Conservation (phyloP, 192 early-diverging fungal genomes). For the Entomortierella chlamydospora region DNA sequence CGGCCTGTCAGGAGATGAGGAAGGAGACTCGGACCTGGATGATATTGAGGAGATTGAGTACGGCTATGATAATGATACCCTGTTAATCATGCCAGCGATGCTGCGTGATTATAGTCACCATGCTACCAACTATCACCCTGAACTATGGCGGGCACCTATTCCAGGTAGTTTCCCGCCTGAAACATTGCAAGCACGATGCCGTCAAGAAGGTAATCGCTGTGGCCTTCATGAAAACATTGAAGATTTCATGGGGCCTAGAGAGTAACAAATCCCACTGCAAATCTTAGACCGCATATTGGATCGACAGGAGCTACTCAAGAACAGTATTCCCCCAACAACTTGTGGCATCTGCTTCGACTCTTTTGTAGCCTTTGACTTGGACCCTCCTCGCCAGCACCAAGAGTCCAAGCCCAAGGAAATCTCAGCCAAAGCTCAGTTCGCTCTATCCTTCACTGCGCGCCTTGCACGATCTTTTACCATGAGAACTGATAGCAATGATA, state of each 20-base stretch:
- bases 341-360: slow-evolving; percentile 53
- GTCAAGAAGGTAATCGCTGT: slow-evolving; percentile 51
- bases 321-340: slow-evolving; percentile 39
- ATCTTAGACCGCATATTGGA: slow-evolving; percentile 41
- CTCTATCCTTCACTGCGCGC: slow-evolving; percentile 21
- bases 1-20: neutral
- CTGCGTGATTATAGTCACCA: slow-evolving; percentile 48
- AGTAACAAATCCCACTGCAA: no score
- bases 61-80: slow-evolving; percentile 36
- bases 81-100: slow-evolving; percentile 52
- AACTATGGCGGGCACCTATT: slow-evolving; percentile 38
- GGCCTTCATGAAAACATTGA: neutral
- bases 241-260: neutral
- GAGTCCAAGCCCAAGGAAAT: neutral
- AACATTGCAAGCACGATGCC: slow-evolving; percentile 18
- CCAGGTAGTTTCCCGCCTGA: slow-evolving; percentile 22
- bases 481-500: neutral
- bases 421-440: slow-evolving; percentile 23
- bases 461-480: slow-evolving; percentile 33
- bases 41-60: slow-evolving; percentile 46
- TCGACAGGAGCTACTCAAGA: slow-evolving; percentile 43
- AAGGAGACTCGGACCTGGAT: slow-evolving; percentile 19
- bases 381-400: slow-evolving; percentile 12
- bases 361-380: slow-evolving; percentile 35
- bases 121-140: slow-evolving; percentile 50